Base-by-base conservation (phyloP, 73 alveolate species). In the Breviolum minutum region DNA sequence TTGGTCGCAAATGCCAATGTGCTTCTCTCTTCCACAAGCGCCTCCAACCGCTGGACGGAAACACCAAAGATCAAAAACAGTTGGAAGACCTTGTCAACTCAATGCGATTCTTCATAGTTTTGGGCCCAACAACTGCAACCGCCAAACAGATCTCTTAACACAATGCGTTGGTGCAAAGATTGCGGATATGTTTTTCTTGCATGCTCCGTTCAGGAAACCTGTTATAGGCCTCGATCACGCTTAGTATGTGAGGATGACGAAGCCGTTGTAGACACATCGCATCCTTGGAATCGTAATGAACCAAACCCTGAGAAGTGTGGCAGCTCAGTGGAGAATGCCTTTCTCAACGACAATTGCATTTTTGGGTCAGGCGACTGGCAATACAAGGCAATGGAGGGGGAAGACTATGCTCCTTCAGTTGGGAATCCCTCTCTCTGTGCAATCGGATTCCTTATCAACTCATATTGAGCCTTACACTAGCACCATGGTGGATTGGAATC, bases 21-120 rank as follows among this genome's bases (percentile, higher is more conserved):
- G 94, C 99, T 94, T 61, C 99, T 77, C 99, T 94, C 99, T 76
- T 94, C 99, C 81, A 80, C 94, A 40, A 94, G 91, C 11, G 99
- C 99, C 98, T 92, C 60, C 40, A 71, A 8, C 30, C 0, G 19
- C 26, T 71, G 81, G 13, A n/a, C 81, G 19, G 54, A 40, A 40
- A 40, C 54, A 40, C 54, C 54, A 3, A 40, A 3, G 54, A 40
- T 40, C 54, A 40, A 14, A 74, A 26, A 24, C 84, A 14, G 29
- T 48, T 74, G n/a, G 84, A 11, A 74, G 20, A 74, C 17, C 27
- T 11, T 7, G 29, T 74, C 2, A 11, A 74, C 84, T 16, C 26
- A 19, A 24, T 24, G 19, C 5, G 79, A 69, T 16, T 69, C 79
- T 69, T 69, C 7, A 24, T 24, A 16, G 26, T 69, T 69, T 69